A percentile compares a stretch with the other conserved stretches of the same genome.
Conservation (phyloP, 371 early-diverging fungal species). For the Mucor sp. region DNA sequence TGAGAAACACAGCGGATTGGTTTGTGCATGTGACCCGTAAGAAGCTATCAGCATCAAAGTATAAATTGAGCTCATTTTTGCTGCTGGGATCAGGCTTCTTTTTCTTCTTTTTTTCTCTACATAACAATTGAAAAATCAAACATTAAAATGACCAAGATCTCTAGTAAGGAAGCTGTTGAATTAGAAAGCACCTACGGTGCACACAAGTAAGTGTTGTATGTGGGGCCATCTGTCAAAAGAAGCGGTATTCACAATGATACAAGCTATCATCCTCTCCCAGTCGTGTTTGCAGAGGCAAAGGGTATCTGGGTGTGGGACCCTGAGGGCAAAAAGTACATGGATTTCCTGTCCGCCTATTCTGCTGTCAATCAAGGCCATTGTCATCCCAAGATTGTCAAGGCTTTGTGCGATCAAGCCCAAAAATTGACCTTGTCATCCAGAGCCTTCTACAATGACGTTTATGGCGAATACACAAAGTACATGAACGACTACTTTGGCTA, state of each 20-base stretch:
- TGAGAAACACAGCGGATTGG: background rate
- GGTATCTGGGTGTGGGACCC: slow-evolving; percentile 96
- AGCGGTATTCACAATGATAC: slow-evolving; percentile 96
- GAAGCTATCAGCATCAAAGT: background rate
- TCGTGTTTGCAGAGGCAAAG: slow-evolving; percentile 88
- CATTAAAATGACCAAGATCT: slow-evolving; percentile 16
- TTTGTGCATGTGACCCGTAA: background rate
- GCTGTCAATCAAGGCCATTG: slow-evolving; percentile 98
- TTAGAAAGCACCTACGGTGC: slow-evolving; percentile 81
- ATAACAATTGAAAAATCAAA: background rate
- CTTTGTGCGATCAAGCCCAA: slow-evolving; percentile 88
- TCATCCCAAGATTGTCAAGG: slow-evolving; percentile 94
- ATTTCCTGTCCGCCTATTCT: slow-evolving; percentile 96
- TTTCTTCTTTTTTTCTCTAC: slow-evolving; percentile 7
- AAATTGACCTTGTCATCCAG: slow-evolving; percentile 87
- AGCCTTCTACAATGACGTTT: slow-evolving; percentile 95
- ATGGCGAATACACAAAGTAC: slow-evolving; percentile 89
- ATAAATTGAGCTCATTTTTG: background rate
- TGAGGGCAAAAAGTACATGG: slow-evolving; percentile 94
- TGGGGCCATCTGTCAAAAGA: background rate
- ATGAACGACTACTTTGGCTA: slow-evolving; percentile 93
- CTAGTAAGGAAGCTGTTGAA: slow-evolving; percentile 63
- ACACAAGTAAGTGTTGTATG: slow-evolving; percentile 71
- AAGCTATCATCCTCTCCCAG: slow-evolving; percentile 97
- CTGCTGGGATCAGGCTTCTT: background rate